These are phyloP conservation scores for Gossypium davidsonii DNA, from an alignment of 441 rosid species.

Conservation along the genomic window DNA sequence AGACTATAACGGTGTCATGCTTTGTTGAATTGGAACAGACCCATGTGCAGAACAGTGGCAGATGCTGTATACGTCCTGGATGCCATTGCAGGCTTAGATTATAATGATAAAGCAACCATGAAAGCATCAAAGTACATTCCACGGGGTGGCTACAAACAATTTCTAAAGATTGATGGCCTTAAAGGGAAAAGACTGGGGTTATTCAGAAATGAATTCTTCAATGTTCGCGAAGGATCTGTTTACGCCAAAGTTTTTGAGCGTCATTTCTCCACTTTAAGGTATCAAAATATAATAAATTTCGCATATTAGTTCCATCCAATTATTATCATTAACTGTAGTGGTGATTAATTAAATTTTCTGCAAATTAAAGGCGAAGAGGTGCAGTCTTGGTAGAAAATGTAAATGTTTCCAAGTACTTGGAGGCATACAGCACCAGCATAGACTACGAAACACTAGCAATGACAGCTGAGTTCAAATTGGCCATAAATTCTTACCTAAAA, in stretches of 20 bases:
- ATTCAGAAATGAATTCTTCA: background rate
- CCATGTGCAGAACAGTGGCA: background rate
- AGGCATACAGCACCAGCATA: background rate
- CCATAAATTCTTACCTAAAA: background rate
- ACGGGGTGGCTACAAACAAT: background rate
- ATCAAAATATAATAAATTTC: background rate
- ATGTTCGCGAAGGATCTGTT: background rate
- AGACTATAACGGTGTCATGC: background rate
- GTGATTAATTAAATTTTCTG: background rate
- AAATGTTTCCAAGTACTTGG: background rate
- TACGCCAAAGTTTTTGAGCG: background rate
- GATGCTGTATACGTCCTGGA: slow-evolving; percentile 2
- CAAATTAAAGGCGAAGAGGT: background rate
- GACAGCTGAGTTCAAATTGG: slow-evolving; percentile 5
- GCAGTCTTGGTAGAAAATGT: background rate
- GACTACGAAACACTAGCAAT: background rate
- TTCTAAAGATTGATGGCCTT: background rate
- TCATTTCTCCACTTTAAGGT: slow-evolving; percentile 6
- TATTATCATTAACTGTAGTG: background rate
- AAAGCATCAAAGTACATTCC: slow-evolving; percentile 2
- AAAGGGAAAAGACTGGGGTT: slow-evolving; percentile 7
- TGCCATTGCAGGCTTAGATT: slow-evolving; percentile 6
- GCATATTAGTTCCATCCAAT: background rate
- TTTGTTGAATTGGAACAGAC: slow-evolving; percentile 1
- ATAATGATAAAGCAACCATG: background rate